Evolutionary conservation across 345 rosid species (phyloP).

Genomic region (Pelargonium nanum): DNA sequence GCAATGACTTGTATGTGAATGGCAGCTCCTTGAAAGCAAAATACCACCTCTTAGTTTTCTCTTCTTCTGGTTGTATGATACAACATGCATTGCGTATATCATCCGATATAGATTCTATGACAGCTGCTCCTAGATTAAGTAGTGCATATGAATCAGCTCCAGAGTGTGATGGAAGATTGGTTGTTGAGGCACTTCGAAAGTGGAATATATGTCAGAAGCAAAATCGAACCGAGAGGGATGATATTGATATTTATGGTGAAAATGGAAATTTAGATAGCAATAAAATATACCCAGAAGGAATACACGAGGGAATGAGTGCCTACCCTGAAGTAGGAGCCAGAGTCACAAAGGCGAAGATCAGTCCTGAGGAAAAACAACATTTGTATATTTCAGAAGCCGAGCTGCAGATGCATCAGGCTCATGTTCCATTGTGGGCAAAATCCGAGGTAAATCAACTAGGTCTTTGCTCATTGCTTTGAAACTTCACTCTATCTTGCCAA

Average conservation of each 20-base stretch:
- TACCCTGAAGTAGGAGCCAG: slow-evolving; percentile 21
- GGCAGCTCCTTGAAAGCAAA: slow-evolving; percentile 29
- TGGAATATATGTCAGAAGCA: slow-evolving; percentile 81
- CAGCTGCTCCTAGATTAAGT: slow-evolving; percentile 22
- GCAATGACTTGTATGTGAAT: slow-evolving; percentile 21
- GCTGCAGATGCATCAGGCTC: slow-evolving; percentile 49
- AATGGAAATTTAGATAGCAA: slow-evolving; percentile 48
- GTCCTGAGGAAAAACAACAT: slow-evolving; percentile 49
- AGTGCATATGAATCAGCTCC: slow-evolving; percentile 34
- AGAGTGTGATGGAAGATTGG: slow-evolving; percentile 59
- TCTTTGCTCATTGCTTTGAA: background rate
- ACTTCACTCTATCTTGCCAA: background rate
- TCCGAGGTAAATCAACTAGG: slow-evolving; percentile 35
- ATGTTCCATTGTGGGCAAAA: slow-evolving; percentile 55
- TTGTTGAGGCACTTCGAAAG: slow-evolving; percentile 63
- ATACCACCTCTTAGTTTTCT: slow-evolving; percentile 66
- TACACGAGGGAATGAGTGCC: slow-evolving; percentile 24
- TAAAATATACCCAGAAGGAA: slow-evolving; percentile 71
- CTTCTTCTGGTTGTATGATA: slow-evolving; percentile 72
- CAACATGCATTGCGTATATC: slow-evolving; percentile 48
- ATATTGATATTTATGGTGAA: slow-evolving; percentile 75
- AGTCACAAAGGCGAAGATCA: slow-evolving; percentile 20
- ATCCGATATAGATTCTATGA: slow-evolving; percentile 26
- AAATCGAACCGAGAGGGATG: slow-evolving; percentile 57
- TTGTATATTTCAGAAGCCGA: slow-evolving; percentile 80